Evolutionary conservation across 805 yeast genomes (phyloP).

Genomic region (Brettanomyces anomalus): DNA sequence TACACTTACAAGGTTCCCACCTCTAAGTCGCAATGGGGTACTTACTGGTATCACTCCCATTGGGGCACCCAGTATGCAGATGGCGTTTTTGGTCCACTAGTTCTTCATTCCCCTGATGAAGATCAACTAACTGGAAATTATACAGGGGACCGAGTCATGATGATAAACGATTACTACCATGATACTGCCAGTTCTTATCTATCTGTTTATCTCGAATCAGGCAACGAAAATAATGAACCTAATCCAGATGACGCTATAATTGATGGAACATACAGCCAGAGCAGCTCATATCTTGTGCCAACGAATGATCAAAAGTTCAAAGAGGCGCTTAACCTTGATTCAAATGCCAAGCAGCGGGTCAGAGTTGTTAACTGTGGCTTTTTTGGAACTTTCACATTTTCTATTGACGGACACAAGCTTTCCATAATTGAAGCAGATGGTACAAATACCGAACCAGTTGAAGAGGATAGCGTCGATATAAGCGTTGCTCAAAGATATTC

Average conservation of each 20-base stretch:
- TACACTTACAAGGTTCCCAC: slow-evolving; percentile 13
- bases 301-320: slow-evolving; percentile 3
- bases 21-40: slow-evolving; percentile 13
- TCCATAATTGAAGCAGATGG: slow-evolving; percentile 56
- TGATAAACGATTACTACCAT: slow-evolving; percentile 44
- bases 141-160: slow-evolving; percentile 38
- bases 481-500: slow-evolving; percentile 18
- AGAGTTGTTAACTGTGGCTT: slow-evolving; percentile 48
- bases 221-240: slow-evolving; percentile 17
- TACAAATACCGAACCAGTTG: slow-evolving; percentile 36
- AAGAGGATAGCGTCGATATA: slow-evolving; percentile 10
- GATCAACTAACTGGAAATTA: slow-evolving; percentile 23
- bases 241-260: slow-evolving; percentile 17
- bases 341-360: slow-evolving; percentile 36
- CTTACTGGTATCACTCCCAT: slow-evolving; percentile 21
- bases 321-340: slow-evolving; percentile 25
- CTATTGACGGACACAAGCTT: slow-evolving; percentile 43
- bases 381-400: slow-evolving; percentile 47
- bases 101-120: slow-evolving; percentile 13
- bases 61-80: slow-evolving; percentile 17
- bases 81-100: slow-evolving; percentile 17
- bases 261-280: slow-evolving; percentile 14
- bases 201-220: slow-evolving; percentile 10
- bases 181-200: slow-evolving; percentile 13
- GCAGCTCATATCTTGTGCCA: slow-evolving; percentile 6